Evolutionary conservation across 116 monocot genomes (phyloP), one percentile per base, ranked within the genome.

Genomic region (Dioscorea cayenensis): DNA sequence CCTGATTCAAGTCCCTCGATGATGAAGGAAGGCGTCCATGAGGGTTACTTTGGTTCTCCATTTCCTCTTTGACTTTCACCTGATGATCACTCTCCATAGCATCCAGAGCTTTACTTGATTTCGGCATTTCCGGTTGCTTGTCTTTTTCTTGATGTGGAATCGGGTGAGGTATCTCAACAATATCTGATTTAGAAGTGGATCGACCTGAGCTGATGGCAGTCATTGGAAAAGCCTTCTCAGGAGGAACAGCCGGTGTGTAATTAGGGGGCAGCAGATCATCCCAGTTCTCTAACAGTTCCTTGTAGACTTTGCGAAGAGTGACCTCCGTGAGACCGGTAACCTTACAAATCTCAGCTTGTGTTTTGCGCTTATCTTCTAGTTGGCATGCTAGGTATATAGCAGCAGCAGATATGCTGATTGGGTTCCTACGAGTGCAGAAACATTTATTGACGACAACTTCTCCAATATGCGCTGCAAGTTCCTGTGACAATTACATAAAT

Each of bases 261-360:
- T 90, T 88, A 28, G 84, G 81, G 0, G 97, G 97, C 4, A 97
- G 90, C 14, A 97, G 79, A 84, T 97, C 97, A 27, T 90, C 84
- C 93, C 93, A 93, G 55, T 97, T 97, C 72, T 97, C 97, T 49
- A 93, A 67, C 13, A 97, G 73, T 70, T 97, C 97, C 76, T 97
- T 97, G 83, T 93, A 97, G 27, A 97, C 97, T 81, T 97, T 93
- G 18, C 90, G 86, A 43, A 97, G 88, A 23, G 97, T 97, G 22
- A 97, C 97, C 73, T 97, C 97, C 25, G 93, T 97, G 5, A 97
- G 85, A 18, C 97, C 97, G 2, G 97, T 97, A 32, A 97, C 97
- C 71, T 93, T 97, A 71, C 97, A 97, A 18, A 97, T 97, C 78
- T 97, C 97, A 20, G 97, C 97, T 70, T 97, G 97, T 19, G 93